Conservation (phyloP, 2,329 filamentous ascomycete species). For the Penicillium sp. region DNA sequence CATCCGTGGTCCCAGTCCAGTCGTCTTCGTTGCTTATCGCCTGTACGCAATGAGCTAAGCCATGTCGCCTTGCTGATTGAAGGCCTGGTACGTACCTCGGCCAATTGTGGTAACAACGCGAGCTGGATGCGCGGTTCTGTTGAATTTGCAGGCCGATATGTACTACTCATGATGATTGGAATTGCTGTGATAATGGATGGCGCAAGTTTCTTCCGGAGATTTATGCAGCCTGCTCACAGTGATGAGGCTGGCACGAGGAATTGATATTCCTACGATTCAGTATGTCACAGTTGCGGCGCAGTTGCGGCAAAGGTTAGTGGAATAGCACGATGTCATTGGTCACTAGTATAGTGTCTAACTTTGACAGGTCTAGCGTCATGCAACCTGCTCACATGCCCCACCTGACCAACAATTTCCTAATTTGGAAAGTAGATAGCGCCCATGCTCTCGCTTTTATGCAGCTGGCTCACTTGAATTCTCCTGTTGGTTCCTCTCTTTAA, state of each 20-base stretch:
- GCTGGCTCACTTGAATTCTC: neutral
- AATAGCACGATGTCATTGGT: too few species aligned
- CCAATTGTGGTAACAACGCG: slow-evolving; percentile 34
- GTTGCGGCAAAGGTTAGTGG: too few species aligned
- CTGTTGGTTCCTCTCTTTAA: neutral
- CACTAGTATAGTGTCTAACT: neutral
- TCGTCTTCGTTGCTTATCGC: slow-evolving; percentile 40
- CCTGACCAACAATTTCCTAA: too few species aligned
- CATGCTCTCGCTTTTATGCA: neutral
- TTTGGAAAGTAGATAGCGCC: neutral
- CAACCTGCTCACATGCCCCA: slow-evolving; percentile 8
- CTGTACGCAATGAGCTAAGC: slow-evolving; percentile 29
- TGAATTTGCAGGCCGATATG: slow-evolving; percentile 15
- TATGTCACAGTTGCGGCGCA: too few species aligned
- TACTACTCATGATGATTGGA: neutral
- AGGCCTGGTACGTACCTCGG: slow-evolving; percentile 30
- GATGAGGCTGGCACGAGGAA: neutral
- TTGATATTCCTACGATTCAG: too few species aligned
- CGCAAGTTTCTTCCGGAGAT: neutral
- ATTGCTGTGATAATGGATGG: neutral
- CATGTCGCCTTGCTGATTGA: slow-evolving; percentile 15
- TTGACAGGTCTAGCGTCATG: neutral
- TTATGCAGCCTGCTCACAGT: neutral
- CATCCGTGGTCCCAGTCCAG: slow-evolving; percentile 46
- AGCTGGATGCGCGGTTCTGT: slow-evolving; percentile 26